phyloP scores from a whole-genome alignment of 2,329 filamentous ascomycete genomes.

The Xylariaceae sp. region DNA sequence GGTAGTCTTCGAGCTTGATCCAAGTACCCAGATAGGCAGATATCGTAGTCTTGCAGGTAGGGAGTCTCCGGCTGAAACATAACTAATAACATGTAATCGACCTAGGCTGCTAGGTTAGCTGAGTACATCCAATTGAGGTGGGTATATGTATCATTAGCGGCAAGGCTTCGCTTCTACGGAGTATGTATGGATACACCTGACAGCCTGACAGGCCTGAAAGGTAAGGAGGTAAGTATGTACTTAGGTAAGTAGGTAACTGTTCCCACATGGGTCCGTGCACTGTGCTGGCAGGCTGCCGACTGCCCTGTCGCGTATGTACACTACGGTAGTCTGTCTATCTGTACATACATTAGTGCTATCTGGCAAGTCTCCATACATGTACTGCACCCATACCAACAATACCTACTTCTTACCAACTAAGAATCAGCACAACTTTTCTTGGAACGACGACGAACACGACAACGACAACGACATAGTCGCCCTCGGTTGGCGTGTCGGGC shows the following conservation, averaged over 20 bases:
- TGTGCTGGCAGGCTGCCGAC: background rate
- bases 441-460: slow-evolving; percentile 12
- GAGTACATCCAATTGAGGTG: too few relatives aligned
- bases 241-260: background rate
- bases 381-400: background rate
- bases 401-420: slow-evolving; percentile 1
- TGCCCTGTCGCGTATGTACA: too few relatives aligned
- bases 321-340: too few relatives aligned
- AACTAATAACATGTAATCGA: too few relatives aligned
- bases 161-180: too few relatives aligned
- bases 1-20: too few relatives aligned
- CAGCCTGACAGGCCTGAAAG: background rate
- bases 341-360: slow-evolving; percentile 29
- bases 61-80: too few relatives aligned
- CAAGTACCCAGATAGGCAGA: too few relatives aligned
- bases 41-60: too few relatives aligned
- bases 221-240: background rate
- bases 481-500: slow-evolving; percentile 11
- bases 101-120: too few relatives aligned
- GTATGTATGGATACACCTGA: too few relatives aligned
- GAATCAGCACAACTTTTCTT: background rate
- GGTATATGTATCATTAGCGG: too few relatives aligned
- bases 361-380: slow-evolving; percentile 16
- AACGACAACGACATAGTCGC: slow-evolving; percentile 13
- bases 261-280: background rate